Conservation (phyloP, 306 rosid species). For the Styphnolobium japonicum region DNA sequence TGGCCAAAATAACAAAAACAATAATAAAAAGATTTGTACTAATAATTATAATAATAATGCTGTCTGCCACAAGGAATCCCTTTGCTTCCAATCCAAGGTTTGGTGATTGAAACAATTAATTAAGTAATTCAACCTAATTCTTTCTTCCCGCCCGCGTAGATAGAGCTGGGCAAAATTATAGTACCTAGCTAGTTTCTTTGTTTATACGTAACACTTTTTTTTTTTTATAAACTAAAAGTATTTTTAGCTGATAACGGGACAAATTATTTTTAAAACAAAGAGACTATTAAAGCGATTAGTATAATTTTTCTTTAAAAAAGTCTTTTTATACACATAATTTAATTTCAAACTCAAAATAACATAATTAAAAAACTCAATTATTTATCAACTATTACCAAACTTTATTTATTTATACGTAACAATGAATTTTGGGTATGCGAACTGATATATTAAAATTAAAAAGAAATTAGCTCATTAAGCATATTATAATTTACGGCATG, state of each 20-base stretch:
- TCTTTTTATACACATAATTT: no score
- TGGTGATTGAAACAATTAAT: neutral
- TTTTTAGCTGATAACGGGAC: no score
- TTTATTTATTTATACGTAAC: no score
- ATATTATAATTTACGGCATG: slow-evolving; percentile 13
- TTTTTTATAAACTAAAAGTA: no score
- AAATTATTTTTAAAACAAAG: no score
- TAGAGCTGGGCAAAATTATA: neutral
- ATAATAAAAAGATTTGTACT: neutral
- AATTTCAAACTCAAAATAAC: no score
- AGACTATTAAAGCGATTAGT: no score
- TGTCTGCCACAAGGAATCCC: neutral
- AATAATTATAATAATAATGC: neutral
- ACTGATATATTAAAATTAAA: no score
- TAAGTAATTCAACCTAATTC: slow-evolving; percentile 16
- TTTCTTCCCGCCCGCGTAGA: neutral
- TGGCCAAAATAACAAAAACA: neutral
- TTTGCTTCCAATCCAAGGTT: slow-evolving; percentile 21
- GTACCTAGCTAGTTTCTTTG: neutral
- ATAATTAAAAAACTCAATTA: no score
- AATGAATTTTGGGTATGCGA: no score
- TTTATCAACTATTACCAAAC: no score
- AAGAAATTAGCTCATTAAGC: neutral
- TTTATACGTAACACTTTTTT: neutral
- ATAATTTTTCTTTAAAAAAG: no score